Evolutionary conservation across 352 stramenopile genomes (phyloP), one percentile per base, ranked within the genome.

Genomic region (Globisporangium paddicum): DNA sequence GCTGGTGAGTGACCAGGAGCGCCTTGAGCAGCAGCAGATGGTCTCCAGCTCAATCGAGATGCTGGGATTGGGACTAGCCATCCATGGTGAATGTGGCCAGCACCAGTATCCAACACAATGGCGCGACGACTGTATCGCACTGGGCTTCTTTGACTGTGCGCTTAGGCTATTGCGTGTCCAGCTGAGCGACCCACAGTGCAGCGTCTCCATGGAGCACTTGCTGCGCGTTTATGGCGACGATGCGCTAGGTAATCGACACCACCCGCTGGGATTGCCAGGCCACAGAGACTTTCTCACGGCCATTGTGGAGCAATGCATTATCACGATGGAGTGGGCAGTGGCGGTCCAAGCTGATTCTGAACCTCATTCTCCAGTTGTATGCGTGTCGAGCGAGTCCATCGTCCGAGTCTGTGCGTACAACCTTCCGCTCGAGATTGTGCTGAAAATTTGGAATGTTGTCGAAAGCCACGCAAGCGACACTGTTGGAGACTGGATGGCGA

Each of bases 351-450:
- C 46, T 23, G 26, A 26, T 26, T 19, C 10, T 13, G 10, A 37
- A 8, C 8, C 25, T 11, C 16, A 35, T 16, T 5, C 32, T 16
- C 4, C 14, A 6, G 46, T 5, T 38, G 21, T 19, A 16, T 37
- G 41, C 2, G 16, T 48, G 5, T 67, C 70, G 0, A 9, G 55
- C 38, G 35, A 51, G 30, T 62, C 63, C 4, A 38, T 80, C 37
- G 50, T 73, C 0, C 55, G 68, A 48, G 55, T 55, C 8, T 80
- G 71, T 18, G 63, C 71, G 11, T 60, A 66, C 34, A 68, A 75
- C 53, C 55, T 77, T 1, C 49, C 65, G 1, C 25, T 73, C 23
- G 19, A 16, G 3, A 13, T 71, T 8, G n/a, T 75, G 0, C 40
- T 21, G 11, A 28, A 41, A n/a, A 28, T 54, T 30, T 37, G 53